Percentiles rank a stretch among this genome's conserved stretches.
Evolutionary conservation across 1,284 basidiomycete species (phyloP).

Genomic region (Leccinum griseonigrum): DNA sequence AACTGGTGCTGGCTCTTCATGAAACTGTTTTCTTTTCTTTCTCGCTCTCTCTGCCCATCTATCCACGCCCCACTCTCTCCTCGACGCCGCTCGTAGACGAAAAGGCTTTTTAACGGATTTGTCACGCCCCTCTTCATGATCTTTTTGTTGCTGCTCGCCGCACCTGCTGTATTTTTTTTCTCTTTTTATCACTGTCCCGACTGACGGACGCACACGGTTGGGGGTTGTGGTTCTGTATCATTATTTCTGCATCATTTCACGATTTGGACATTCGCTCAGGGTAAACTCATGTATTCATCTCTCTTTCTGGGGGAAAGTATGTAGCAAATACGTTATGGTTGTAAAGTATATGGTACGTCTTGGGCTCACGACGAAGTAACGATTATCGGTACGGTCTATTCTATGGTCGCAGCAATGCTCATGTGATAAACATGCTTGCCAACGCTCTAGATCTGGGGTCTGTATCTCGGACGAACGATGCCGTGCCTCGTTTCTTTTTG

Average conservation of each 20-base stretch:
- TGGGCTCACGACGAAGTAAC: not conserved
- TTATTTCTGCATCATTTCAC: not conserved
- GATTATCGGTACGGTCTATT: not conserved
- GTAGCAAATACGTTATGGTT: constrained; percentile 37
- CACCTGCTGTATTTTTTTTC: constrained; percentile 7
- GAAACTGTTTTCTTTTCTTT: constrained; percentile 6
- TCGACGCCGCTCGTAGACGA: constrained; percentile 17
- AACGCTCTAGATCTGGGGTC: not conserved
- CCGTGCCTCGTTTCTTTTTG: not conserved
- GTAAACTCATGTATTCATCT: constrained; percentile 12
- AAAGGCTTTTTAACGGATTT: constrained; percentile 17
- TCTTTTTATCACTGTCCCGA: not conserved
- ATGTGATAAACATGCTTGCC: not conserved
- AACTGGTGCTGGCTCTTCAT: constrained; percentile 6
- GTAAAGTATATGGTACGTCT: constrained; percentile 28
- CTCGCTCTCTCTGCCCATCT: constrained; percentile 4
- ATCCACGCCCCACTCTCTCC: not conserved
- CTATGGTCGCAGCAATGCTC: not conserved
- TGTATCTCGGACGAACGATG: not conserved
- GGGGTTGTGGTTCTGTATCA: not conserved
- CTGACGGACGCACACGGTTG: not conserved
- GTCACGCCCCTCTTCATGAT: constrained; percentile 25
- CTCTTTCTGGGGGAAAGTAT: constrained; percentile 15
- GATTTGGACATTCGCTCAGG: constrained; percentile 18
- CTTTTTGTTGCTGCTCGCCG: constrained; percentile 26